A percentile compares a stretch with the other conserved stretches of the same genome.
These are phyloP conservation scores for Aechmea fasciata DNA, from an alignment of 176 grass and related monocot species.

Conservation along the genomic window DNA sequence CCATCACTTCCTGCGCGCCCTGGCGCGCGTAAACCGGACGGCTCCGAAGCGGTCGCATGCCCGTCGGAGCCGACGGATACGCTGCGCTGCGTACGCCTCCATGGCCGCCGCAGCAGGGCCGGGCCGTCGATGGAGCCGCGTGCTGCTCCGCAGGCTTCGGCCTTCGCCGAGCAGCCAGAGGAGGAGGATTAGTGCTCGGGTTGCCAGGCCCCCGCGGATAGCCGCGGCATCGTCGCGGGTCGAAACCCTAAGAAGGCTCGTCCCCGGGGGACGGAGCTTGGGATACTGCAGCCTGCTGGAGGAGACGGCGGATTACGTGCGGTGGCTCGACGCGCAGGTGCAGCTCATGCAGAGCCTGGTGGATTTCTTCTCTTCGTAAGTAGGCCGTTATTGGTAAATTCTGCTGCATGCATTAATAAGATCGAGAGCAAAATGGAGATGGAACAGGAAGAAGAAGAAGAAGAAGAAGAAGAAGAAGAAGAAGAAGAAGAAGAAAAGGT, in stretches of 20 bases:
- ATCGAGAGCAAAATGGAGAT: background rate
- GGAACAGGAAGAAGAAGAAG: background rate
- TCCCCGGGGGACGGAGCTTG: constrained; percentile 63
- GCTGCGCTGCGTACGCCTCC: constrained; percentile 59
- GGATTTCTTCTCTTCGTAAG: constrained; percentile 51
- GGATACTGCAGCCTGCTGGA: constrained; percentile 77
- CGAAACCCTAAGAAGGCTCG: constrained; percentile 45
- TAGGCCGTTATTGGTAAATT: constrained; percentile 1
- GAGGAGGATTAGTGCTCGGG: background rate
- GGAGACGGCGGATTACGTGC: constrained; percentile 78
- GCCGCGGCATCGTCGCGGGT: constrained; percentile 39
- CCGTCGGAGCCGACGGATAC: constrained; percentile 43
- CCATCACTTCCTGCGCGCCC: constrained; percentile 63
- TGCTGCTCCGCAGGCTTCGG: constrained; percentile 40
- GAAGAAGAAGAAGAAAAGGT: background rate
- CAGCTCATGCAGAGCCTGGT: constrained; percentile 78
- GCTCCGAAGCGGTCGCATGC: constrained; percentile 11
- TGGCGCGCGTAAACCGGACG: constrained; percentile 39
- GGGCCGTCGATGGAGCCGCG: constrained; percentile 42
- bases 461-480: too few relatives aligned
- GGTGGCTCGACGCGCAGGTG: constrained; percentile 59
- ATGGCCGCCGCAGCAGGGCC: constrained; percentile 45
- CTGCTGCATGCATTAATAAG: background rate
- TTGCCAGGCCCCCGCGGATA: background rate
- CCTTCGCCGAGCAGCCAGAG: constrained; percentile 2